Evolutionary conservation across 1,139 yeast genomes (phyloP).

Genomic region (Hyphopichia fennica): DNA sequence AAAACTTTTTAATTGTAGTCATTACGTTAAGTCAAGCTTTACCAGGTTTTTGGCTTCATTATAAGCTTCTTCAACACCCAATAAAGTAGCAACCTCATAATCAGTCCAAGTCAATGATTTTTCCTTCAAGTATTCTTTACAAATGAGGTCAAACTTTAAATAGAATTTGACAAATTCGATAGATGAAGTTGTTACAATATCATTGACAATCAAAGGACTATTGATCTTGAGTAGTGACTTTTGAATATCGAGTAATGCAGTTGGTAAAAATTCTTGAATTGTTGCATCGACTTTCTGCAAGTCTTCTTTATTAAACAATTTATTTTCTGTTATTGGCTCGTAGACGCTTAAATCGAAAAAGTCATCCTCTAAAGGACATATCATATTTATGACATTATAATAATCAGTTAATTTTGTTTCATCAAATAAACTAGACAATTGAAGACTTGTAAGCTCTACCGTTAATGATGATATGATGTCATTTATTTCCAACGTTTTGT

Average conservation of each 20-base stretch:
- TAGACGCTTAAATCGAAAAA: conserved; percentile 57
- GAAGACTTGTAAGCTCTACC: conserved; percentile 37
- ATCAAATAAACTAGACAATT: conserved; percentile 43
- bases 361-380: conserved; percentile 61
- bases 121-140: conserved; percentile 40
- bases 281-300: conserved; percentile 42
- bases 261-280: conserved; percentile 54
- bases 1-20: background rate
- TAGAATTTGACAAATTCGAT: conserved; percentile 54
- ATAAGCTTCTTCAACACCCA: conserved; percentile 54
- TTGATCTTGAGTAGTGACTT: conserved; percentile 56
- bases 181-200: conserved; percentile 51
- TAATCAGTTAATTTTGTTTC: conserved; percentile 55
- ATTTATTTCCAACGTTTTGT: conserved; percentile 41
- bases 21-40: conserved; percentile 5
- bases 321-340: conserved; percentile 63
- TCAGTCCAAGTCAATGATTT: conserved; percentile 51
- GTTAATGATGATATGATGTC: conserved; percentile 33
- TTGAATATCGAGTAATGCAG: conserved; percentile 62
- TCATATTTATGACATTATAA: conserved; percentile 66
- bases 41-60: conserved; percentile 8
- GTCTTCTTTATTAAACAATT: conserved; percentile 48
- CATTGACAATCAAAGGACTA: conserved; percentile 62
- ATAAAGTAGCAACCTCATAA: conserved; percentile 59
- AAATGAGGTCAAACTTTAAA: conserved; percentile 42